Conservation (phyloP, 805 yeast genomes). For the Nakazawaea holstii region DNA sequence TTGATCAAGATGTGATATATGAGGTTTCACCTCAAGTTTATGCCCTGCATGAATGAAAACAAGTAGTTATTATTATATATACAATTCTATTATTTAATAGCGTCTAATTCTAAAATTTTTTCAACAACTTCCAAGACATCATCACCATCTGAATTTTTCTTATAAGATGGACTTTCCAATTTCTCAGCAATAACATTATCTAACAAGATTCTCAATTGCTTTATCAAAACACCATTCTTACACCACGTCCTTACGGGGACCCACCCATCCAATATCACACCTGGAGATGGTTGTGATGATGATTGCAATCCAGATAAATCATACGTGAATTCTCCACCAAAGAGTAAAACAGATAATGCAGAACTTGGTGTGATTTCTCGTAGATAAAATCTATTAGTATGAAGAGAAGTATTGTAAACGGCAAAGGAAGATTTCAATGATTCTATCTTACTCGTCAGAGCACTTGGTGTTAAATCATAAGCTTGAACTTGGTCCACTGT, state of each 20-base stretch:
- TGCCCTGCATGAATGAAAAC: slow-evolving; percentile 32
- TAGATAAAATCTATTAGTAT: slow-evolving; percentile 63
- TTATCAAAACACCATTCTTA: slow-evolving; percentile 81
- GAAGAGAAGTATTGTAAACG: slow-evolving; percentile 53
- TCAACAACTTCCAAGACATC: slow-evolving; percentile 37
- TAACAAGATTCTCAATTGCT: slow-evolving; percentile 58
- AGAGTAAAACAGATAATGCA: slow-evolving; percentile 65
- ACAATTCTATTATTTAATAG: slow-evolving; percentile 1
- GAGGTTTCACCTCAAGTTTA: slow-evolving; percentile 32
- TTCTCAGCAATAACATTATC: slow-evolving; percentile 64
- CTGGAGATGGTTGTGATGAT: slow-evolving; percentile 59
- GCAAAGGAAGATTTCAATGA: slow-evolving; percentile 52
- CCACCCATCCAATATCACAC: slow-evolving; percentile 86
- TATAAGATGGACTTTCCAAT: slow-evolving; percentile 44
- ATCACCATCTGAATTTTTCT: slow-evolving; percentile 21
- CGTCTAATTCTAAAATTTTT: slow-evolving; percentile 22
- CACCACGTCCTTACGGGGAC: slow-evolving; percentile 90
- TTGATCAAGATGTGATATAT: slow-evolving; percentile 45
- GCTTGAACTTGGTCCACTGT: slow-evolving; percentile 16
- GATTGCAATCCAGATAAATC: slow-evolving; percentile 38
- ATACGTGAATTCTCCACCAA: slow-evolving; percentile 70
- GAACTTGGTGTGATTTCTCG: slow-evolving; percentile 78
- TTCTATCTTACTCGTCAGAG: slow-evolving; percentile 18
- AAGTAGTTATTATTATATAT: background rate
- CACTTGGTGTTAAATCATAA: slow-evolving; percentile 35